Evolutionary conservation across 306 rosid species (phyloP).

Genomic region (Luffa acutangula): DNA sequence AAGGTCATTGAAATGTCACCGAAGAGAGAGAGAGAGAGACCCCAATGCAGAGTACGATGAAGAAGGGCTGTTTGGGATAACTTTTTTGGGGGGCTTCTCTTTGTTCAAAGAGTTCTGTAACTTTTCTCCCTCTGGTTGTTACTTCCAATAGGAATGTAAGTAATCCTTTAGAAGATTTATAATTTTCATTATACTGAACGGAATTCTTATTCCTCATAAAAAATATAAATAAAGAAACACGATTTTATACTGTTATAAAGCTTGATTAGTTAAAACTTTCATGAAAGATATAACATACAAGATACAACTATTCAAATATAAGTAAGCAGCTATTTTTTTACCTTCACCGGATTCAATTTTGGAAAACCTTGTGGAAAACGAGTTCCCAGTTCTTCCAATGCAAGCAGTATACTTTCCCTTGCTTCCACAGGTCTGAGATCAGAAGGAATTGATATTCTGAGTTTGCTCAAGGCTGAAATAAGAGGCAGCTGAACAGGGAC

Average conservation of each 20-base stretch:
- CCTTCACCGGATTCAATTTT: constrained; percentile 90
- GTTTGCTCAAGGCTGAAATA: constrained; percentile 74
- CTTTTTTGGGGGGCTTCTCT: background rate
- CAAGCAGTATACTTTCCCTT: constrained; percentile 88
- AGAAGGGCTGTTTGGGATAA: too few species aligned
- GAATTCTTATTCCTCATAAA: background rate
- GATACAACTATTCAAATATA: background rate
- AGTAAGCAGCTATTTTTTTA: constrained; percentile 22
- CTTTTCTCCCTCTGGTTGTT: background rate
- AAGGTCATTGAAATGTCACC: too few species aligned
- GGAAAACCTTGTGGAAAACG: constrained; percentile 97
- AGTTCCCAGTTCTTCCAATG: constrained; percentile 72
- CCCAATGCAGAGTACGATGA: too few species aligned
- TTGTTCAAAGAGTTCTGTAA: background rate
- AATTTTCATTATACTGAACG: background rate
- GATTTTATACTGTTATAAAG: background rate
- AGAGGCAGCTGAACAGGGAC: constrained; percentile 91
- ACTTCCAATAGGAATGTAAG: background rate
- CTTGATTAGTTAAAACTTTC: background rate
- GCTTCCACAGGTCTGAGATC: constrained; percentile 95
- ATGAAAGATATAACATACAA: background rate
- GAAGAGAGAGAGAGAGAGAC: too few species aligned
- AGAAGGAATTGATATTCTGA: constrained; percentile 70
- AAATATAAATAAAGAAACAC: background rate
- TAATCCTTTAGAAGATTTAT: background rate